These are phyloP conservation scores for Neurospora pannonica DNA, from an alignment of 495 filamentous ascomycete genomes.

Conservation along the genomic window DNA sequence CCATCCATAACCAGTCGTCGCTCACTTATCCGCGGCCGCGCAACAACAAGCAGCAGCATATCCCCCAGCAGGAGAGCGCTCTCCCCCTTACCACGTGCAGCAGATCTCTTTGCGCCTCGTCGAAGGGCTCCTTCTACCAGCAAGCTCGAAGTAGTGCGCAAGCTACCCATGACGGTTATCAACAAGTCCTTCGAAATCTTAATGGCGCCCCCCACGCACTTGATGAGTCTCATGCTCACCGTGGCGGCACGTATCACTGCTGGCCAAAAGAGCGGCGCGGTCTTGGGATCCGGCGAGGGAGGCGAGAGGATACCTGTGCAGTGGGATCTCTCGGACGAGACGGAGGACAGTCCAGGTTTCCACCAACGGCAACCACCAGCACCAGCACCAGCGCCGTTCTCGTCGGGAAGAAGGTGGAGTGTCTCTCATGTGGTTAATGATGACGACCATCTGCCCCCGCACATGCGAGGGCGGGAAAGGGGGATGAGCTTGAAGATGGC, in stretches of 20 bases:
- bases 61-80: constrained; percentile 49
- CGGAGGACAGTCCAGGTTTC: constrained; percentile 16
- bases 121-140: constrained; percentile 6
- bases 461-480: not conserved
- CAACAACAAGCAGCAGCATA: constrained; percentile 25
- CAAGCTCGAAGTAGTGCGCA: constrained; percentile 32
- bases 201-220: constrained; percentile 62
- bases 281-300: constrained; percentile 37
- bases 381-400: constrained; percentile 7
- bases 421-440: not conserved
- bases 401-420: constrained; percentile 1
- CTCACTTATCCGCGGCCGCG: constrained; percentile 16
- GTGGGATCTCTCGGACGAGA: constrained; percentile 46
- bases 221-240: constrained; percentile 67
- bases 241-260: constrained; percentile 67
- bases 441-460: not conserved
- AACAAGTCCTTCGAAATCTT: constrained; percentile 67
- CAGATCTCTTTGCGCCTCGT: constrained; percentile 52
- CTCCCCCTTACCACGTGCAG: constrained; percentile 62
- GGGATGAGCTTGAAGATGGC: constrained; percentile 14
- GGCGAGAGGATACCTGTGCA: constrained; percentile 43
- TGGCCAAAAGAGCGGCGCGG: constrained; percentile 46
- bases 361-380: constrained; percentile 14
- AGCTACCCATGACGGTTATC: constrained; percentile 58
- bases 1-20: constrained; percentile 1